Evolutionary conservation across 2,329 filamentous ascomycete genomes (phyloP).

Genomic region (Kalmusia sp.): DNA sequence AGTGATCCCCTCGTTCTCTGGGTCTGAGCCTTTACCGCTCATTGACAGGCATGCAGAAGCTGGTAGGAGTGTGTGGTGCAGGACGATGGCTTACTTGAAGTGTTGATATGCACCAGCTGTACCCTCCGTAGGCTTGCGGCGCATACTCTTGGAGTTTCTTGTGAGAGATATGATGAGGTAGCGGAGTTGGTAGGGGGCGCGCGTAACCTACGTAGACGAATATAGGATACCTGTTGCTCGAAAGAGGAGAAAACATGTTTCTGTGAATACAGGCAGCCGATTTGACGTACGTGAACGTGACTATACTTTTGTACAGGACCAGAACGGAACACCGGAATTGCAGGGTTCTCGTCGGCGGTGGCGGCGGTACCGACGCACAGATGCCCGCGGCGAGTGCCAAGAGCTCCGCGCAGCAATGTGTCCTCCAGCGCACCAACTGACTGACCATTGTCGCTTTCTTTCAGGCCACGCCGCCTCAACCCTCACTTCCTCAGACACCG

Average conservation of each 20-base stretch:
- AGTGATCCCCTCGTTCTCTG: neutral
- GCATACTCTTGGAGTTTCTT: conserved; percentile 23
- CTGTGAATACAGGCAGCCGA: neutral
- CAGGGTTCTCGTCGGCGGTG: neutral
- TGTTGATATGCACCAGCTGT: conserved; percentile 12
- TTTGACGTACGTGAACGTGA: no score
- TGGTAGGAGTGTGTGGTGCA: conserved; percentile 9
- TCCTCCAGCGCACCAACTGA: conserved; percentile 31
- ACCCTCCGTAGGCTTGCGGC: conserved; percentile 7
- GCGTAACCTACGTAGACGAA: conserved; percentile 28
- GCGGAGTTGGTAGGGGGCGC: conserved; percentile 18
- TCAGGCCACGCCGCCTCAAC: conserved; percentile 31
- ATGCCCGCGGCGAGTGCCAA: conserved; percentile 11
- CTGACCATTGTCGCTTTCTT: conserved; percentile 29
- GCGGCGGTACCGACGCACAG: no score
- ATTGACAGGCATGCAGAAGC: neutral
- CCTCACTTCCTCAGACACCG: conserved; percentile 19
- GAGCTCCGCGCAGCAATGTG: conserved; percentile 19
- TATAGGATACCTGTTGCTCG: conserved; percentile 12
- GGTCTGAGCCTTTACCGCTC: neutral
- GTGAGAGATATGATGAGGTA: conserved; percentile 21
- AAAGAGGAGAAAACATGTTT: neutral
- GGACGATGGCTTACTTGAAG: neutral
- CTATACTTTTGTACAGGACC: neutral
- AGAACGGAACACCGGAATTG: neutral